Conservation (phyloP, 371 early-diverging fungal genomes). For the Sporodiniella umbellata region DNA sequence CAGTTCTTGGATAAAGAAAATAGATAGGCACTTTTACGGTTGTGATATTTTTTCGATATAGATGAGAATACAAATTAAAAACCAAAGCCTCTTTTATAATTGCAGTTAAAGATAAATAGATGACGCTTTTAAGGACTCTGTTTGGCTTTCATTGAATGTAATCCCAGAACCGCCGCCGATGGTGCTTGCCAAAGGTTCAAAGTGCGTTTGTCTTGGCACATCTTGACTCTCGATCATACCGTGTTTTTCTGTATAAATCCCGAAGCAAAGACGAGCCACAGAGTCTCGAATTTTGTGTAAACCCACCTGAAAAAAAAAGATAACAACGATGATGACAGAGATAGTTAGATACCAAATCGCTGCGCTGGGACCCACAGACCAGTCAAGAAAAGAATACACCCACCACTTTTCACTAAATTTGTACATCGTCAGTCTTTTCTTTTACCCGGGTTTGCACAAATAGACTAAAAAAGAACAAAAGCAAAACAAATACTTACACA, state of each 20-base stretch:
- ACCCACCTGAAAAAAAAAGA: slow-evolving; percentile 38
- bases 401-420: slow-evolving; percentile 26
- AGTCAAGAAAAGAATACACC: slow-evolving; percentile 50
- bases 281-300: slow-evolving; percentile 40
- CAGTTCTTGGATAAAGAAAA: not conserved
- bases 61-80: too few species aligned
- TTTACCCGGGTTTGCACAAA: too few species aligned
- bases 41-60: too few species aligned
- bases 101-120: slow-evolving; percentile 8
- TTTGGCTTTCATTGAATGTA: slow-evolving; percentile 10
- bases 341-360: slow-evolving; percentile 35
- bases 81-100: too few species aligned
- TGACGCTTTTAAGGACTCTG: not conserved
- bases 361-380: slow-evolving; percentile 33
- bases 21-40: not conserved
- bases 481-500: slow-evolving; percentile 20
- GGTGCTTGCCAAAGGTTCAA: slow-evolving; percentile 18
- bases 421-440: not conserved
- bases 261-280: slow-evolving; percentile 18
- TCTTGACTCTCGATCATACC: too few species aligned
- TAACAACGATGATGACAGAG: slow-evolving; percentile 31
- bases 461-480: too few species aligned
- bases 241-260: slow-evolving; percentile 1
- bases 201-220: slow-evolving; percentile 4
- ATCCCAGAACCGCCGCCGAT: slow-evolving; percentile 10